Evolutionary conservation across 768 basidiomycete species (phyloP).

Genomic region (Lentinula raphanica): DNA sequence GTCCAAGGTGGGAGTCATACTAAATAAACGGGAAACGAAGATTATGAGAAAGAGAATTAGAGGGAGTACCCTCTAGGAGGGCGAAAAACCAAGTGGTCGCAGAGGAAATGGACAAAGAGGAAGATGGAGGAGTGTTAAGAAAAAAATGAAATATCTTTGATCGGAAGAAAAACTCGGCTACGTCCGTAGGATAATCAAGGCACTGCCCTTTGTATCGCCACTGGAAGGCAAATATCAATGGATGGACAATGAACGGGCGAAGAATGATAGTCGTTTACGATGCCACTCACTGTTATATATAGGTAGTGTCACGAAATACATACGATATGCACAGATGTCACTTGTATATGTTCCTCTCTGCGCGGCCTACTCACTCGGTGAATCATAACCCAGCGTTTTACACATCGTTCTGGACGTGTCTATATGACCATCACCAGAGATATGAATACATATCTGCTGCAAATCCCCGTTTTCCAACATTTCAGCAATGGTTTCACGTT

Average conservation of each 20-base stretch:
- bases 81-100: neutral
- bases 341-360: neutral
- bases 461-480: constrained; percentile 37
- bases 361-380: neutral
- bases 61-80: neutral
- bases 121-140: neutral
- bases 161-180: neutral
- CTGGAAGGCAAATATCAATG: neutral
- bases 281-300: neutral
- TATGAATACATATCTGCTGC: constrained; percentile 39
- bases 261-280: neutral
- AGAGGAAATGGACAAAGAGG: neutral
- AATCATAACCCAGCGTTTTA: neutral
- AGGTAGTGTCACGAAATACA: no score
- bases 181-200: neutral
- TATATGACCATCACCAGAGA: constrained; percentile 15
- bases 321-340: neutral
- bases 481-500: constrained; percentile 27
- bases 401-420: constrained; percentile 3
- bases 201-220: neutral
- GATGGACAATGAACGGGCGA: neutral
- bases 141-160: neutral
- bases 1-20: neutral
- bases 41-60: neutral
- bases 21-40: neutral